Percentiles rank a stretch among this genome's conserved stretches.
Conservation (phyloP, 441 rosid species). For the Raphanus hybrid region DNA sequence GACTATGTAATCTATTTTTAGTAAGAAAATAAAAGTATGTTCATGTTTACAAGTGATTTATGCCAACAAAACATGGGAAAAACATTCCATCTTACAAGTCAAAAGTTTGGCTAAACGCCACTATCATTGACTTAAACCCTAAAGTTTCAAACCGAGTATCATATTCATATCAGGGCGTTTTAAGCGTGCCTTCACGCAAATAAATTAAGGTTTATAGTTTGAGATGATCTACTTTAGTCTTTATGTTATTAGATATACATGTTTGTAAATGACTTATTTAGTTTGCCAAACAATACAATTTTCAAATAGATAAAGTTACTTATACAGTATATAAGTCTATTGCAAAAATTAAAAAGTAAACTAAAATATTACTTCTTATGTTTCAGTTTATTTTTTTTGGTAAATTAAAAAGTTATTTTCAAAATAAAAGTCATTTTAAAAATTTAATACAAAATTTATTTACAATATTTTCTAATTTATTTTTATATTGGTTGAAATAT, state of each 20-base stretch:
- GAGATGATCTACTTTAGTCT: slow-evolving; percentile 17
- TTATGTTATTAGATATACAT: neutral
- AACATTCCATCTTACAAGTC: slow-evolving; percentile 20
- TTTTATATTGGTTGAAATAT: too few relatives aligned
- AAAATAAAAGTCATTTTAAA: too few relatives aligned
- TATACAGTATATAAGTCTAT: too few relatives aligned
- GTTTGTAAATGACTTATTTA: neutral
- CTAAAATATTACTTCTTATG: too few relatives aligned
- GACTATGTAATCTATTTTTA: slow-evolving; percentile 5
- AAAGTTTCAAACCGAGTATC: slow-evolving; percentile 11
- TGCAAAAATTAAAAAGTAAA: too few relatives aligned
- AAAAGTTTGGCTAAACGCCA: slow-evolving; percentile 31
- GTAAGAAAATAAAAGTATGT: slow-evolving; percentile 17
- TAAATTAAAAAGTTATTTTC: too few relatives aligned
- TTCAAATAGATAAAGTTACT: neutral
- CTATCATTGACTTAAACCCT: slow-evolving; percentile 27
- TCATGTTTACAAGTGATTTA: slow-evolving; percentile 12
- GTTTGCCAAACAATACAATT: neutral
- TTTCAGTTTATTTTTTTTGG: too few relatives aligned
- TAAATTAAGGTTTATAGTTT: slow-evolving; percentile 24
- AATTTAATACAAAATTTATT: too few relatives aligned
- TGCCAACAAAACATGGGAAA: slow-evolving; percentile 8
- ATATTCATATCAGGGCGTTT: slow-evolving; percentile 14
- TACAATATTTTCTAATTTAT: too few relatives aligned
- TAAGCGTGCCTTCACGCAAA: slow-evolving; percentile 36